Conservation (phyloP, 768 basidiomycete species). For the Mycena epipterygia region DNA sequence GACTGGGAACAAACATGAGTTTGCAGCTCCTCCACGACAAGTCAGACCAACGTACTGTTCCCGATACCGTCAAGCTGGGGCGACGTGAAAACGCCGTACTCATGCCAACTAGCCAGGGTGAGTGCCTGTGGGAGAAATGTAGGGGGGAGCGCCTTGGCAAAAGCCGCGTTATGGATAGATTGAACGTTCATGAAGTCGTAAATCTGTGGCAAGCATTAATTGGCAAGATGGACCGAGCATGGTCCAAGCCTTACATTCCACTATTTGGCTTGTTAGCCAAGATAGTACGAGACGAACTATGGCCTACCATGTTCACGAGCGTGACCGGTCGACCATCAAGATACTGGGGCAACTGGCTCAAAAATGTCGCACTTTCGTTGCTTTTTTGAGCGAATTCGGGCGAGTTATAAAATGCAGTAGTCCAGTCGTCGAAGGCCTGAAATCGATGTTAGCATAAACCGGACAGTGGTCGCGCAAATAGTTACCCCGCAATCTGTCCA, state of each 20-base stretch:
- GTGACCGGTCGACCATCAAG: conserved; percentile 67
- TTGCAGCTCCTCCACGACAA: background rate
- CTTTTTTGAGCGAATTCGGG: conserved; percentile 61
- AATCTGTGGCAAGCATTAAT: conserved; percentile 53
- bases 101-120: conserved; percentile 79
- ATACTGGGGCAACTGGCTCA: conserved; percentile 62
- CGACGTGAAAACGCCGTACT: conserved; percentile 76
- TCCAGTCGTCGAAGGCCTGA: conserved; percentile 64
- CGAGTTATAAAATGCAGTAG: conserved; percentile 68
- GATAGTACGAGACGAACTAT: background rate
- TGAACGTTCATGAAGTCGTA: conserved; percentile 84
- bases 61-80: conserved; percentile 68
- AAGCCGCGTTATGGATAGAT: conserved; percentile 73
- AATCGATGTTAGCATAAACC: background rate
- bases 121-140: conserved; percentile 67
- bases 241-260: conserved; percentile 1
- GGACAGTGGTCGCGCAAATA: conserved; percentile 15
- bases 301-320: conserved; percentile 70
- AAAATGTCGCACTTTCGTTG: conserved; percentile 60
- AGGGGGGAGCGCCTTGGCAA: conserved; percentile 59
- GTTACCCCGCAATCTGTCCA: conserved; percentile 71
- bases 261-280: background rate
- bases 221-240: background rate
- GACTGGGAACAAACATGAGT: conserved; percentile 56
- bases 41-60: conserved; percentile 60